Percentiles rank a stretch among this genome's conserved stretches.
Conservation (phyloP, 2,329 filamentous ascomycete genomes). For the Hawksworthiomyces lignivorus region DNA sequence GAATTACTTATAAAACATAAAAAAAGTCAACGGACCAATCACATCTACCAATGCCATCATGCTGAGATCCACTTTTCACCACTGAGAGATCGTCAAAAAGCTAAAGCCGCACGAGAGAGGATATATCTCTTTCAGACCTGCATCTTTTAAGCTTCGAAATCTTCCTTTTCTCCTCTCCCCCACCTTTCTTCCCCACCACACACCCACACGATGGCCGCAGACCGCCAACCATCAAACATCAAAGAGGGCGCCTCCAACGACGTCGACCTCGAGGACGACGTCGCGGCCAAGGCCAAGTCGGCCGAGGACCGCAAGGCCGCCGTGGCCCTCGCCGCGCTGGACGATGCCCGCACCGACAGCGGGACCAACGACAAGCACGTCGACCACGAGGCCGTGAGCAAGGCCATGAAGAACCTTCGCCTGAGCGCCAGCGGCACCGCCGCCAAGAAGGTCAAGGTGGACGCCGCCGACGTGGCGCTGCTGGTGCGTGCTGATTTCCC, state of each 20-base stretch:
- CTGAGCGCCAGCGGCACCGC: conserved; percentile 29
- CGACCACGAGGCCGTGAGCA: conserved; percentile 61
- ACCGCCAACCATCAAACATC: conserved; percentile 49
- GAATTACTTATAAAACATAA: no score
- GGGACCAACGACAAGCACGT: conserved; percentile 49
- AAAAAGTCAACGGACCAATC: no score
- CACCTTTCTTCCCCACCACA: neutral
- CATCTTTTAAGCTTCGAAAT: no score
- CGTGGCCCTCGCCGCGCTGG: conserved; percentile 63
- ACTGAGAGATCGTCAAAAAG: no score
- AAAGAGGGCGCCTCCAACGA: conserved; percentile 53
- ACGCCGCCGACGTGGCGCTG: conserved; percentile 61
- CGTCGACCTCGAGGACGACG: conserved; percentile 51
- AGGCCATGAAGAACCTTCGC: conserved; percentile 61
- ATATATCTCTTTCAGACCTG: no score
- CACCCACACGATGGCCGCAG: conserved; percentile 45
- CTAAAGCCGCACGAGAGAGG: no score
- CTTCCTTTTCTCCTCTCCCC: no score
- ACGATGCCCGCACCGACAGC: conserved; percentile 38
- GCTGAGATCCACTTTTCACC: no score
- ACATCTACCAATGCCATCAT: no score
- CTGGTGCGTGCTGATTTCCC: conserved; percentile 42
- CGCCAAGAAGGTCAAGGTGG: conserved; percentile 62
- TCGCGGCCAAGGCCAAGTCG: conserved; percentile 45
- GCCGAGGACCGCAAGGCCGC: conserved; percentile 73